A percentile compares a stretch with the other conserved stretches of the same genome.
Evolutionary conservation across 441 rosid genomes (phyloP).

Genomic region (Eutrema salsugineum): DNA sequence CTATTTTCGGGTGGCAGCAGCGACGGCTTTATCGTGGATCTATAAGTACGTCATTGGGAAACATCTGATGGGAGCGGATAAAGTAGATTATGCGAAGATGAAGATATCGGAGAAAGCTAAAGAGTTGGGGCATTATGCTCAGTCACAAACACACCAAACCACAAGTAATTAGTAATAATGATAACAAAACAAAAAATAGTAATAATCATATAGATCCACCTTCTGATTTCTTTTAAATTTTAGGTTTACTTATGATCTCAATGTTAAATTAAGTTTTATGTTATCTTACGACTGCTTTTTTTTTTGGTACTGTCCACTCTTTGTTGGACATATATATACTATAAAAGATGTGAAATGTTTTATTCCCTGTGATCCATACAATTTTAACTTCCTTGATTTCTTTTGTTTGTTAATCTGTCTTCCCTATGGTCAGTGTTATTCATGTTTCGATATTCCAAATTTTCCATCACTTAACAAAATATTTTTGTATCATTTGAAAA

Average conservation of each 20-base stretch:
- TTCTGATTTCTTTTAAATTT: neutral
- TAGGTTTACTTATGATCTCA: neutral
- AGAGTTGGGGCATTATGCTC: slow-evolving; percentile 52
- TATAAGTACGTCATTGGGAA: slow-evolving; percentile 55
- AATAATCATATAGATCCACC: neutral
- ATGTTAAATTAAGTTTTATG: neutral
- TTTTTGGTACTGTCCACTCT: too few relatives aligned
- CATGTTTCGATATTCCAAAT: too few relatives aligned
- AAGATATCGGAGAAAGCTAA: slow-evolving; percentile 30
- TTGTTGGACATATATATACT: too few relatives aligned
- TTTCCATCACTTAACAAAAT: too few relatives aligned
- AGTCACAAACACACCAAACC: slow-evolving; percentile 39
- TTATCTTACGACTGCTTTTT: too few relatives aligned
- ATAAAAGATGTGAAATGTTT: too few relatives aligned
- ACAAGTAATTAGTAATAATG: neutral
- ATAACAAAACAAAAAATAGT: too few relatives aligned
- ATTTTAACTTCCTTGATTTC: too few relatives aligned
- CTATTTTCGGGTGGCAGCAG: slow-evolving; percentile 59
- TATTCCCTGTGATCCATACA: too few relatives aligned
- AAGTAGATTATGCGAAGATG: slow-evolving; percentile 49
- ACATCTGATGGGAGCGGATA: slow-evolving; percentile 61
- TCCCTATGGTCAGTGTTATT: too few relatives aligned
- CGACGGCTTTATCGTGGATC: slow-evolving; percentile 54
- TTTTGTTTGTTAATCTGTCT: too few relatives aligned
- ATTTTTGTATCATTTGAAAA: too few relatives aligned